Conservation (phyloP, 495 filamentous ascomycete genomes). For the Letharia lupina region DNA sequence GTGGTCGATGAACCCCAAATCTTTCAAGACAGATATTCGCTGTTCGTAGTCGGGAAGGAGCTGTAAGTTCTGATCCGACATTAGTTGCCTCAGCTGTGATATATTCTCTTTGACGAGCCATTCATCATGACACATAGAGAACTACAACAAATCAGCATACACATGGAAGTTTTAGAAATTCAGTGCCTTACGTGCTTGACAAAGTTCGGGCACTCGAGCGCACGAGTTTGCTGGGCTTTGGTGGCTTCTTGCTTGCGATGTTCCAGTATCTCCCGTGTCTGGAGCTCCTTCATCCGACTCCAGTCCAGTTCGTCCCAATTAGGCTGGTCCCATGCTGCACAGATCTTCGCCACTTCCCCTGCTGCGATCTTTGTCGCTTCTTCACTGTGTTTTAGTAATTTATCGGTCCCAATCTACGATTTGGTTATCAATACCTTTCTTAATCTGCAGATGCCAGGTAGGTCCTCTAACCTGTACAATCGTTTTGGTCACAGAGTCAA, state of each 20-base stretch:
- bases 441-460: constrained; percentile 37
- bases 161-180: neutral
- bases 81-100: constrained; percentile 67
- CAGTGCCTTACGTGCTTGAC: constrained; percentile 63
- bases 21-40: constrained; percentile 81
- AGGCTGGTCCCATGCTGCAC: constrained; percentile 57
- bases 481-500: constrained; percentile 75
- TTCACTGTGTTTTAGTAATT: constrained; percentile 25
- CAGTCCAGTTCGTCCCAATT: constrained; percentile 86
- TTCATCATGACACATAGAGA: constrained; percentile 88
- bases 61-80: constrained; percentile 94
- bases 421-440: constrained; percentile 33
- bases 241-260: constrained; percentile 54
- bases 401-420: constrained; percentile 28
- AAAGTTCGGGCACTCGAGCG: constrained; percentile 63
- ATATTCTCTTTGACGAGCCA: constrained; percentile 93
- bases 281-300: constrained; percentile 65
- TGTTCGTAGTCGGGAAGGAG: constrained; percentile 98
- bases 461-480: constrained; percentile 51
- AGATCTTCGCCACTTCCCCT: constrained; percentile 54
- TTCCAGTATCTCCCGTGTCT: constrained; percentile 62
- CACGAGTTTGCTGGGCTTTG: constrained; percentile 49
- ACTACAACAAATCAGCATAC: constrained; percentile 38
- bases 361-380: constrained; percentile 41
- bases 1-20: constrained; percentile 82